Evolutionary conservation across 2,329 filamentous ascomycete species (phyloP), one percentile per base, ranked within the genome.

Genomic region (Scedosporium aurantiacum): DNA sequence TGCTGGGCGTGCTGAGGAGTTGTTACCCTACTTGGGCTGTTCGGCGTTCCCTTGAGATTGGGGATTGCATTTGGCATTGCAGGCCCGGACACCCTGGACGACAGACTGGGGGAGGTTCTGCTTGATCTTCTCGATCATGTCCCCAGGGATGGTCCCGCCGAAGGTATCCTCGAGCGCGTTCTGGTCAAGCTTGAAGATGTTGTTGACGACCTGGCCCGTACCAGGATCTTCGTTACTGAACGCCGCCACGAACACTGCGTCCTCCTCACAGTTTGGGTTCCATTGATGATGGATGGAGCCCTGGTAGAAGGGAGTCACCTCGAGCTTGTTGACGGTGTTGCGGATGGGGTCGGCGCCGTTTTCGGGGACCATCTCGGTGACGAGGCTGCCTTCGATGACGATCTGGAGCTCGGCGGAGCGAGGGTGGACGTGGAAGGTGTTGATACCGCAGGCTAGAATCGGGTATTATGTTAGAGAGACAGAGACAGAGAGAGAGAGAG

Each of bases 361-460:
- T 70, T 82, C 81, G 18, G 79, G 74, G 2, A 79, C 71, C 75
- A 82, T 81, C 66, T 80, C 78, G 52, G 78, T 77, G 61, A 79
- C 72, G 64, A 83, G 69, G 23, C 69, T 72, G 60, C 81, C 81
- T 47, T 76, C 65, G 55, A 77, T 75, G 65, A 82, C 75, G 68
- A 82, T 72, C 64, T 80, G 78, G 59, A 83, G 76, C 72, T 83
- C 80, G 37, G 77, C 74, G 37, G 78, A 76, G 50, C 81, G 79
- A 57, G 79, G 79, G 70, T 83, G 81, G 3, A 79, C 74, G 72
- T 83, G 81, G 18, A 80, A 79, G 6, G 78, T 82, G 74, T 82
- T 82, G 71, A 84, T 79, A 62, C 78, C 81, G 66, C 81, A 84
- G 41, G 75, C 72, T 68, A 16, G 25, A 37, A 37, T 12, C 18